Percentiles rank a stretch among this genome's conserved stretches.
Evolutionary conservation across 139 green algal genomes (phyloP).

Genomic region (Chlamydomonas urium): DNA sequence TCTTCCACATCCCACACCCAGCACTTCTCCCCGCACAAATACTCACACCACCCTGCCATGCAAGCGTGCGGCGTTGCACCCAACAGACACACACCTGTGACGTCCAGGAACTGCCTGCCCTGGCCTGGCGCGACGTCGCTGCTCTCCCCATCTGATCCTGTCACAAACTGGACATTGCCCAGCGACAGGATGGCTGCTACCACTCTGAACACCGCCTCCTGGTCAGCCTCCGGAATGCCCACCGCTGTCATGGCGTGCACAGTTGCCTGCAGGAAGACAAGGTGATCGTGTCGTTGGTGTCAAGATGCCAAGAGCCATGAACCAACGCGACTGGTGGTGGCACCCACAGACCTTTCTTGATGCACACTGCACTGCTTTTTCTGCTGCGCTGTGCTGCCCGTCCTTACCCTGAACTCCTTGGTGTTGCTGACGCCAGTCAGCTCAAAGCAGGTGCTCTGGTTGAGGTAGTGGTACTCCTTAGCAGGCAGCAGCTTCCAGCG

Average conservation of each 20-base stretch:
- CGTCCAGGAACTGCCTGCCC: background rate
- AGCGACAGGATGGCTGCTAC: slow-evolving; percentile 95
- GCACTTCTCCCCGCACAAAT: no score
- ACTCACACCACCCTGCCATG: no score
- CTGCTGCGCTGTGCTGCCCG: background rate
- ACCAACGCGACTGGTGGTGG: no score
- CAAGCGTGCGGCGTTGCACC: no score
- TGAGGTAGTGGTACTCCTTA: slow-evolving; percentile 83
- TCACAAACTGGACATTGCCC: slow-evolving; percentile 83
- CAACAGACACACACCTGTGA: background rate
- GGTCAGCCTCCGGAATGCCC: slow-evolving; percentile 72
- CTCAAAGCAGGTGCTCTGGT: slow-evolving; percentile 81
- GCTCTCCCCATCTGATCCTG: slow-evolving; percentile 10
- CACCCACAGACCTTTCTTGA: no score
- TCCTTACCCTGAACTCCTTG: slow-evolving; percentile 79
- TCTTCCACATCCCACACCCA: no score
- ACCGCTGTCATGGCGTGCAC: slow-evolving; percentile 89
- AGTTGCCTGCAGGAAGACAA: slow-evolving; percentile 55
- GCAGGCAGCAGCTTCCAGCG: slow-evolving; percentile 60
- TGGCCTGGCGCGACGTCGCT: background rate
- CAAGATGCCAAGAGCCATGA: no score
- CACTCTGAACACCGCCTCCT: slow-evolving; percentile 73
- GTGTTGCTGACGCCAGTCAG: slow-evolving; percentile 78
- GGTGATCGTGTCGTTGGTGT: no score
- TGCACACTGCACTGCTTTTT: background rate